These are phyloP conservation scores for Acorus gramineus DNA, from an alignment of 106 monocot species.

Conservation along the genomic window DNA sequence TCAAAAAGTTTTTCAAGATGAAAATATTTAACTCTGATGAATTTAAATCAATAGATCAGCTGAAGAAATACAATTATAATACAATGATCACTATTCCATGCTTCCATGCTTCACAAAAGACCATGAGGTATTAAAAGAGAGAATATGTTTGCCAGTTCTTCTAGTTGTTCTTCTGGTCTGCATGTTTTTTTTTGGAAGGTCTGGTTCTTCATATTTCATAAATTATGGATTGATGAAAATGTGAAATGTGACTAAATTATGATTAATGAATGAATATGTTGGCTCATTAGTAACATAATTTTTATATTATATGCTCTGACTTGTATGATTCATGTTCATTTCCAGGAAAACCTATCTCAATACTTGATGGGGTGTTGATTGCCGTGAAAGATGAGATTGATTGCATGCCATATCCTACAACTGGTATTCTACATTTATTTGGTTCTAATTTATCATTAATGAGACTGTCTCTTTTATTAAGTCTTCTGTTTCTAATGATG, in stretches of 20 bases:
- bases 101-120: too few relatives aligned
- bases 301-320: too few relatives aligned
- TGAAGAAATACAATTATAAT: too few relatives aligned
- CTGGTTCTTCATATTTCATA: too few relatives aligned
- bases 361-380: slow-evolving; percentile 69
- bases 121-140: not conserved
- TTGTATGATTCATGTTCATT: too few relatives aligned
- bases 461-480: not conserved
- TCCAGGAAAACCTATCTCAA: slow-evolving; percentile 61
- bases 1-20: not conserved
- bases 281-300: too few relatives aligned
- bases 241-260: too few relatives aligned
- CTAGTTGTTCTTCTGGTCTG: not conserved
- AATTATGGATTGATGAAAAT: too few relatives aligned
- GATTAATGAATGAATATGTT: too few relatives aligned
- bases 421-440: slow-evolving; percentile 32
- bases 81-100: too few relatives aligned
- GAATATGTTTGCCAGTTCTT: not conserved
- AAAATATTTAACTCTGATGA: too few relatives aligned
- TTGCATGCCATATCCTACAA: slow-evolving; percentile 82
- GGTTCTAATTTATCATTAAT: not conserved
- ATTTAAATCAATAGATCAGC: too few relatives aligned
- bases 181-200: not conserved
- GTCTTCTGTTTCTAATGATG: not conserved
- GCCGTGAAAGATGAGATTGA: slow-evolving; percentile 93